phyloP scores from a whole-genome alignment of 1,284 basidiomycete genomes.

The Xerocomus amazonicus region DNA sequence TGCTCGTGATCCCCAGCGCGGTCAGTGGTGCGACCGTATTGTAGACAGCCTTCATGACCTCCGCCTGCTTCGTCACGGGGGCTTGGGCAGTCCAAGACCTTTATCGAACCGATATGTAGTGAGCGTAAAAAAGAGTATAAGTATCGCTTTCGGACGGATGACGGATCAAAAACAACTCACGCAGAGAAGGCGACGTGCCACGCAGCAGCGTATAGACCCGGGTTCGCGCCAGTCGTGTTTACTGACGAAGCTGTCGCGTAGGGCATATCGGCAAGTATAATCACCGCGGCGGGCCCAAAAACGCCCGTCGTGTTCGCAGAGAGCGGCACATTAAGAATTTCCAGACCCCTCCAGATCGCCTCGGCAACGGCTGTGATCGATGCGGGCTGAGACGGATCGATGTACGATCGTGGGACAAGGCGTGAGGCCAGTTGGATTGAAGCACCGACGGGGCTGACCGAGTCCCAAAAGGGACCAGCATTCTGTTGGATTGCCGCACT shows the following conservation, averaged over 20 bases:
- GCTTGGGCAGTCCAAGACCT: conserved; percentile 18
- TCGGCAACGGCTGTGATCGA: conserved; percentile 12
- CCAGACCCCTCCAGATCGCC: conserved; percentile 17
- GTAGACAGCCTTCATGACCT: conserved; percentile 7
- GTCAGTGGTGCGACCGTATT: conserved; percentile 12
- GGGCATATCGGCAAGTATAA: conserved; percentile 12
- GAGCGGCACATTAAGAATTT: conserved; percentile 4
- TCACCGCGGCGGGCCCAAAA: neutral
- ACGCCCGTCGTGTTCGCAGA: neutral
- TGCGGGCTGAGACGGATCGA: conserved; percentile 3
- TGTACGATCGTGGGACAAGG: conserved; percentile 10
- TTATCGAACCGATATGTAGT: neutral
- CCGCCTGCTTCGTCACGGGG: neutral
- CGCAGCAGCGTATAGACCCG: conserved; percentile 9
- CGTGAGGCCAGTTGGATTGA: conserved; percentile 11
- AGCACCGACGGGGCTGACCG: neutral
- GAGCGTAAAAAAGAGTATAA: neutral
- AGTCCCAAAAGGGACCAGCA: conserved; percentile 9
- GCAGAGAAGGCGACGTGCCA: conserved; percentile 16
- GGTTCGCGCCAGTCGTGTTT: conserved; percentile 19
- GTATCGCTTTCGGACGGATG: neutral
- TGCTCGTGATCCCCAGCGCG: conserved; percentile 18
- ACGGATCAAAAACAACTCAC: conserved; percentile 6
- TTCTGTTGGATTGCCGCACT: neutral
- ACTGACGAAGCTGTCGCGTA: conserved; percentile 1